A percentile compares a stretch with the other conserved stretches of the same genome.
These are phyloP conservation scores for Boletus rufocinnamomeus DNA, from an alignment of 768 basidiomycete species.

Conservation along the genomic window DNA sequence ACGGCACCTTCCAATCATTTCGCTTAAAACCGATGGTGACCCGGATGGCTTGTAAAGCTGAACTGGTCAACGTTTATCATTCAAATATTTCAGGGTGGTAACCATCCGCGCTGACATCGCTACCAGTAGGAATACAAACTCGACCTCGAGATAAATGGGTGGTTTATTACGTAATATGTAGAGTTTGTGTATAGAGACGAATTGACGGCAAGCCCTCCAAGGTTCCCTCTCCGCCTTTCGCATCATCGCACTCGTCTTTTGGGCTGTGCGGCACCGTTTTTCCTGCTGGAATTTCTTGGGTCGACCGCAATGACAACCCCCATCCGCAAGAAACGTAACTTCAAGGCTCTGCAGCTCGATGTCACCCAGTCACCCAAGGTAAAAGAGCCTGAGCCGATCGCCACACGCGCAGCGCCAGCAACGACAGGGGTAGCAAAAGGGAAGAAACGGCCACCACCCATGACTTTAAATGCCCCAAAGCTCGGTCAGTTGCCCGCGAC, in stretches of 20 bases:
- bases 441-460: constrained; percentile 81
- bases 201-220: not conserved
- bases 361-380: constrained; percentile 47
- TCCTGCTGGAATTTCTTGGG: constrained; percentile 9
- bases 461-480: constrained; percentile 76
- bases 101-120: not conserved
- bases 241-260: constrained; percentile 14
- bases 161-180: constrained; percentile 25
- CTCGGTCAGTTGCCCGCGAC: constrained; percentile 41
- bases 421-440: constrained; percentile 41
- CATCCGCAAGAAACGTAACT: constrained; percentile 90
- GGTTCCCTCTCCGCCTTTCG: constrained; percentile 23
- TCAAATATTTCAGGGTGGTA: not conserved
- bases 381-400: constrained; percentile 44
- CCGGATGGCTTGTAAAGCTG: too few relatives aligned
- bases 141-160: not conserved
- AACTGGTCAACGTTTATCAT: not conserved
- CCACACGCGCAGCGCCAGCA: constrained; percentile 49
- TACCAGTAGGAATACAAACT: not conserved
- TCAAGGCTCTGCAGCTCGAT: constrained; percentile 80
- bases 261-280: constrained; percentile 1
- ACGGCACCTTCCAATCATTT: not conserved
- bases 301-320: constrained; percentile 48
- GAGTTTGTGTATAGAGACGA: constrained; percentile 3
- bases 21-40: not conserved